Evolutionary conservation across 75 land plant genomes (phyloP).

Genomic region (Selaginella moellendorffii): DNA sequence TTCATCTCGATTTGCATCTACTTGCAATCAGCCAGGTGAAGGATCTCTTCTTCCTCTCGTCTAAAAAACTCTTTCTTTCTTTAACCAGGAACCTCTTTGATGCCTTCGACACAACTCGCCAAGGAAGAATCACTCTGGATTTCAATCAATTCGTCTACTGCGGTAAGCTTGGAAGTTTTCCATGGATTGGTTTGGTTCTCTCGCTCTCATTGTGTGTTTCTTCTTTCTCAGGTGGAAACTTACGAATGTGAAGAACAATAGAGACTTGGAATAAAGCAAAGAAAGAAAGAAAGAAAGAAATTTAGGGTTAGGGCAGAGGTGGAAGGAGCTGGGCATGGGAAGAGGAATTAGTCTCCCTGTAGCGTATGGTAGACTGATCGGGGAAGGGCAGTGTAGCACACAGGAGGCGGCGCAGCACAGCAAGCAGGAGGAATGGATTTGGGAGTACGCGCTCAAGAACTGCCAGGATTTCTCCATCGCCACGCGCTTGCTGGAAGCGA

Average conservation of each 20-base stretch:
- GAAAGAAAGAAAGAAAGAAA: too few relatives aligned
- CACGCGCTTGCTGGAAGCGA: background rate
- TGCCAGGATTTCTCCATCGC: background rate
- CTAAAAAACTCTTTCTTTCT: background rate
- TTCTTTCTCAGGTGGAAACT: too few relatives aligned
- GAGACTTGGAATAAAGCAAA: too few relatives aligned
- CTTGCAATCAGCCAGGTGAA: slow-evolving; percentile 63
- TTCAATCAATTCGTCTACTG: slow-evolving; percentile 70
- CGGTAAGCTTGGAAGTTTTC: slow-evolving; percentile 51
- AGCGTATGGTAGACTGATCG: background rate
- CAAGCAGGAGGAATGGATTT: background rate
- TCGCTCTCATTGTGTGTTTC: too few relatives aligned
- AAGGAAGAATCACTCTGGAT: slow-evolving; percentile 56
- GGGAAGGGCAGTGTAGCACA: background rate
- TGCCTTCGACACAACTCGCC: slow-evolving; percentile 47
- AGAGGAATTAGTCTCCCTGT: background rate
- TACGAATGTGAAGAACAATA: too few relatives aligned
- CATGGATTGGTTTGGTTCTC: too few relatives aligned
- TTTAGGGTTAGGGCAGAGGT: too few relatives aligned
- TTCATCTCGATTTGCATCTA: slow-evolving; percentile 81
- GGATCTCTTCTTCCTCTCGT: background rate
- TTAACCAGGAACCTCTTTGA: slow-evolving; percentile 50
- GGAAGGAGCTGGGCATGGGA: too few relatives aligned
- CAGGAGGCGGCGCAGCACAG: background rate
- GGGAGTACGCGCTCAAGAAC: background rate